phyloP scores from a whole-genome alignment of 768 basidiomycete genomes.

The Heimioporus sp. region DNA sequence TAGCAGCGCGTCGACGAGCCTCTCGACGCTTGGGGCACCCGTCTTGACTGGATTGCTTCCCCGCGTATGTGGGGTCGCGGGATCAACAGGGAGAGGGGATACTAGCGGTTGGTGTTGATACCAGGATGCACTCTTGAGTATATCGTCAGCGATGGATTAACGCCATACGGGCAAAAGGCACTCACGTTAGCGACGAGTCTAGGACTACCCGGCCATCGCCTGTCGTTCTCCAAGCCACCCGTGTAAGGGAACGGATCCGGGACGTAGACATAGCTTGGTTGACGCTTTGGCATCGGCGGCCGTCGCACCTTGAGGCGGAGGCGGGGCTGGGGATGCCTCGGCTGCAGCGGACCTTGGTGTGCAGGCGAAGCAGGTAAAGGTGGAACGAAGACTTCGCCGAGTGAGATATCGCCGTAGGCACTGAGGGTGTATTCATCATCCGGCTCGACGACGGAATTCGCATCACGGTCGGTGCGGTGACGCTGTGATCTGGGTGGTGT shows the following conservation, averaged over 20 bases:
- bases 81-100: slow-evolving; percentile 1
- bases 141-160: neutral
- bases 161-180: neutral
- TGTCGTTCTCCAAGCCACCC: neutral
- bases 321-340: slow-evolving; percentile 10
- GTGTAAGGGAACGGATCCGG: slow-evolving; percentile 5
- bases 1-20: slow-evolving; percentile 11
- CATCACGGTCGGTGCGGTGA: too few species aligned
- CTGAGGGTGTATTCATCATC: slow-evolving; percentile 41
- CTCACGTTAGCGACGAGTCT: slow-evolving; percentile 15
- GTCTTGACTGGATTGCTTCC: neutral
- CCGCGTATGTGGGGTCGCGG: neutral
- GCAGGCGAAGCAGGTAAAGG: slow-evolving; percentile 15
- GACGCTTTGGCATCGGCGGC: slow-evolving; percentile 27
- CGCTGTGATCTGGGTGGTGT: neutral
- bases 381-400: slow-evolving; percentile 36
- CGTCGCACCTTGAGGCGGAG: slow-evolving; percentile 27
- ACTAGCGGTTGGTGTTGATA: slow-evolving; percentile 14
- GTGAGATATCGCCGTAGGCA: slow-evolving; percentile 46
- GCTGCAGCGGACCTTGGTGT: neutral
- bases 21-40: slow-evolving; percentile 9
- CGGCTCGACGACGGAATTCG: too few species aligned
- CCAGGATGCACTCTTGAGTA: slow-evolving; percentile 10
- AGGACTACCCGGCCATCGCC: slow-evolving; percentile 14
- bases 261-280: slow-evolving; percentile 8